Percentiles rank a stretch among this genome's conserved stretches.
These are phyloP conservation scores for Pythium apleroticum DNA, from an alignment of 352 stramenopile genomes.

Conservation along the genomic window DNA sequence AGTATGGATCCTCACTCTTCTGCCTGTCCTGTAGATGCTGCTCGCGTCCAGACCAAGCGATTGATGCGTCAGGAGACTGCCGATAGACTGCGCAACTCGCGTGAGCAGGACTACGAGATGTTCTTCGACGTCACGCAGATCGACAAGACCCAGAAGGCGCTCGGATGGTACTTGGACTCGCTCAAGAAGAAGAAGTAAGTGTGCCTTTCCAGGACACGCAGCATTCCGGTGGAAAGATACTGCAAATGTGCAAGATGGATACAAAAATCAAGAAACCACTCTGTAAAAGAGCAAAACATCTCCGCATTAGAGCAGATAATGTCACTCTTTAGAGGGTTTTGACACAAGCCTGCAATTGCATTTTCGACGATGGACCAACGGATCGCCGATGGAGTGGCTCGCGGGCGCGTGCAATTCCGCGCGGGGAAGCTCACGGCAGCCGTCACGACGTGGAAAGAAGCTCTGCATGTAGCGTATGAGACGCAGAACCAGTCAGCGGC, in stretches of 20 bases:
- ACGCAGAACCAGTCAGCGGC: slow-evolving; percentile 47
- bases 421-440: slow-evolving; percentile 37
- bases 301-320: not conserved
- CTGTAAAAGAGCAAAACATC: not conserved
- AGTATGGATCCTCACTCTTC: not conserved
- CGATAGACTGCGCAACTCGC: slow-evolving; percentile 47
- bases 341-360: not conserved
- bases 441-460: slow-evolving; percentile 48
- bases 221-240: not conserved
- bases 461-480: slow-evolving; percentile 46
- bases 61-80: slow-evolving; percentile 78
- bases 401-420: slow-evolving; percentile 38
- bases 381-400: slow-evolving; percentile 17
- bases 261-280: not conserved
- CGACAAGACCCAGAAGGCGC: slow-evolving; percentile 81
- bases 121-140: slow-evolving; percentile 78
- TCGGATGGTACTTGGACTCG: slow-evolving; percentile 74
- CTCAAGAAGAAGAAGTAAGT: slow-evolving; percentile 65
- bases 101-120: slow-evolving; percentile 60
- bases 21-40: slow-evolving; percentile 39
- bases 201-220: not conserved
- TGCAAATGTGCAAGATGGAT: not conserved
- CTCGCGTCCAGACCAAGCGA: slow-evolving; percentile 73
- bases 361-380: slow-evolving; percentile 10
- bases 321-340: slow-evolving; percentile 15